A percentile compares a stretch with the other conserved stretches of the same genome.
Evolutionary conservation across 768 basidiomycete genomes (phyloP).

Genomic region (Termitomyces sp.): DNA sequence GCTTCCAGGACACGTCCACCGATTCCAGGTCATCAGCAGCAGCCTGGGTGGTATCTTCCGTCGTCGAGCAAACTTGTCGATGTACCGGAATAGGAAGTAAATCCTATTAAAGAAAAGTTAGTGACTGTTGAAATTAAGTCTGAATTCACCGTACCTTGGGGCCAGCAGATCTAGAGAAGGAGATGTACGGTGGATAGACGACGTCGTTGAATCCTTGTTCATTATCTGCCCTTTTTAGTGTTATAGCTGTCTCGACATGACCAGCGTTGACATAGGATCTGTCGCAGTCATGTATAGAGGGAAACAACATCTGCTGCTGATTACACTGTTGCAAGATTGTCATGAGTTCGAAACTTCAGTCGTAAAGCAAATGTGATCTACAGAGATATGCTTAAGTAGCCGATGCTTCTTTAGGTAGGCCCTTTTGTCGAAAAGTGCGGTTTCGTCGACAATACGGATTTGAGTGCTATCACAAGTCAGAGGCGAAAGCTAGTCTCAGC

Average conservation of each 20-base stretch:
- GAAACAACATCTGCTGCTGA: constrained; percentile 4
- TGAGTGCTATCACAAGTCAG: constrained; percentile 22
- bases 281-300: constrained; percentile 17
- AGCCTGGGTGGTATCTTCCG: background rate
- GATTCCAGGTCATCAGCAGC: constrained; percentile 14
- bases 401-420: constrained; percentile 19
- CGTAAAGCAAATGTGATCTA: constrained; percentile 3
- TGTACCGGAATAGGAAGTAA: constrained; percentile 16
- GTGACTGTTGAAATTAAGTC: too few species aligned
- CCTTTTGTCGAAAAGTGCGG: constrained; percentile 20
- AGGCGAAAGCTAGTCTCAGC: background rate
- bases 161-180: constrained; percentile 17
- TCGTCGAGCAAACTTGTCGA: constrained; percentile 20
- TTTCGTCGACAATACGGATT: constrained; percentile 27
- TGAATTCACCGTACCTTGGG: constrained; percentile 19
- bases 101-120: constrained; percentile 3
- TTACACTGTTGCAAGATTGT: constrained; percentile 16
- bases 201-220: constrained; percentile 1
- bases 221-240: constrained; percentile 3
- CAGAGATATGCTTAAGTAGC: constrained; percentile 16
- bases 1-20: constrained; percentile 28
- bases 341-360: background rate
- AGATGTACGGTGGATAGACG: constrained; percentile 16
- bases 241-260: constrained; percentile 15
- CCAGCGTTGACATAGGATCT: constrained; percentile 20